Base-by-base conservation (phyloP, 371 early-diverging fungal species). In the Lichtheimia ramosa region DNA sequence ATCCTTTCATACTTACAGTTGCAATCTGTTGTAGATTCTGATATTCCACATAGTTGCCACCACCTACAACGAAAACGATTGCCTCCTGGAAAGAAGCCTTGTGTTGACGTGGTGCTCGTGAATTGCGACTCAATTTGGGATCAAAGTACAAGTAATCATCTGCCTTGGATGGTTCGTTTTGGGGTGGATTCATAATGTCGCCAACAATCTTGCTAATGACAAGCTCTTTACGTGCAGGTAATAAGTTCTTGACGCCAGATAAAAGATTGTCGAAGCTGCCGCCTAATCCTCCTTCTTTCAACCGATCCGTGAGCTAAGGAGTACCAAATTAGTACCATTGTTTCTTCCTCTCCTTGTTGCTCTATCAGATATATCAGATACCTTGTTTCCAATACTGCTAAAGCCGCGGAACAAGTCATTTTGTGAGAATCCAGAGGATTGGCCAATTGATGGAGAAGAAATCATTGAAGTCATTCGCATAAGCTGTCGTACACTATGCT, bases 51-150 rank as follows among this genome's bases (percentile, higher is more conserved):
- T 96, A 96, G 69, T 93, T 96, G 16, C 96, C 98, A 40, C 98
- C 99, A 12, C 99, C 99, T 34, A 97, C 89, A 14, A 96, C 92
- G 83, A 98, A 97, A 39, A 98, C 97, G 62, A 97, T 90, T 0
- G 95, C 94, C 54, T 94, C 93, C 61, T 92, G 88, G 72, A 90
- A 92, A 0, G 86, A 66, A 1, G 77, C 77, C 51, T 84, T 89
- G 55, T 79, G 75, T 59, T 74, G 75, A 15, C 82, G 76, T 21
- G 79, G 76, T 56, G 78, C 73, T 52, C 65, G 64, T 0, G 72
- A 62, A 48, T 66, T 71, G 6, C 55, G 27, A 69, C 75, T 81
- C 66, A 77, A 75, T 63, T 91, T 93, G 13, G 98, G 97, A 71
- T 98, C 97, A 66, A 96, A 88, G 64, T 86, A 89, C 25, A 93